phyloP scores from a whole-genome alignment of 257 asterid genomes.

The Rauvolfia tetraphylla region DNA sequence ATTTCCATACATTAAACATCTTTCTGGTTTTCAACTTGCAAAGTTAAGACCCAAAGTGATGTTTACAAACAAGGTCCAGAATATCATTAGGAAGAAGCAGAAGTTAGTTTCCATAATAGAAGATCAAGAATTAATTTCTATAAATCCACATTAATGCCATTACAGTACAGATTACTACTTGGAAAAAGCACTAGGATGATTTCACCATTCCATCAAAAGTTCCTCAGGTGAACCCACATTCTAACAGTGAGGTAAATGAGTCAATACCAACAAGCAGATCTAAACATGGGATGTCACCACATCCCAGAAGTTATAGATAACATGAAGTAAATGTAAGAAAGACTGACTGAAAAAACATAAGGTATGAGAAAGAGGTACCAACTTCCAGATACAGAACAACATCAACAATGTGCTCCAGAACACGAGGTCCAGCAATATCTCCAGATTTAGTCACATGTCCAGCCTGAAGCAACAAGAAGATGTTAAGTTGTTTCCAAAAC shows the following conservation, averaged over 20 bases:
- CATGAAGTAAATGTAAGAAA: neutral
- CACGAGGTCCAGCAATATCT: constrained; percentile 97
- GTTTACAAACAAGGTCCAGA: neutral
- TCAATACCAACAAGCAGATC: neutral
- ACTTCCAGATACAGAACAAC: constrained; percentile 95
- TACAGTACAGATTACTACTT: neutral
- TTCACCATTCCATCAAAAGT: neutral
- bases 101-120: neutral
- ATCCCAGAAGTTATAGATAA: neutral
- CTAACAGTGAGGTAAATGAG: neutral
- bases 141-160: neutral
- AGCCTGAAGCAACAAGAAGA: constrained; percentile 45
- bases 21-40: neutral
- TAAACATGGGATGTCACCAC: neutral
- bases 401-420: constrained; percentile 93
- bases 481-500: neutral
- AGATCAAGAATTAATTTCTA: neutral
- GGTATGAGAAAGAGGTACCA: constrained; percentile 35
- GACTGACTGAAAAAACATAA: constrained; percentile 15
- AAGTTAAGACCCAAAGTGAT: neutral
- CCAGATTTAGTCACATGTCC: constrained; percentile 97
- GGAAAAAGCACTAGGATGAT: neutral
- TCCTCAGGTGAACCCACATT: neutral
- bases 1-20: neutral
- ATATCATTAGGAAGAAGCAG: neutral